Base-by-base conservation (phyloP, 768 basidiomycete species). In the Naematelia encephala region DNA sequence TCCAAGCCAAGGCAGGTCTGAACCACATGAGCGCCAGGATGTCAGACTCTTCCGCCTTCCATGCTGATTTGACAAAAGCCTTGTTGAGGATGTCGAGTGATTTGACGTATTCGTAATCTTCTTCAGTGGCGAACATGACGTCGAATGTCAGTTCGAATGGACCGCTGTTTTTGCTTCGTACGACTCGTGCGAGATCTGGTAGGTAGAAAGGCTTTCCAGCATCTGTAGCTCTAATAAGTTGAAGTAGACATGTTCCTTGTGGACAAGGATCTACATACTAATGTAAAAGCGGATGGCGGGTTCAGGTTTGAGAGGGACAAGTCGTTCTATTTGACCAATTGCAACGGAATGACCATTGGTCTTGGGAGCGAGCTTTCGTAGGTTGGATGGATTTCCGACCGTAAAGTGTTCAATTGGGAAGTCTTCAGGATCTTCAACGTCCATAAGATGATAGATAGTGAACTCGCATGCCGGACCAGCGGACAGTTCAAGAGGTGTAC, bases 81-180 rank as follows among this genome's bases (percentile, higher is more conserved):
- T 13, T 22, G 19, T 39, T 54, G n/a, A 59, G 44, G 22, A 51
- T 28, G 14, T 39, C 51, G 21, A 16, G n/a, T 5, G 11, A 2
- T 22, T 53, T 45, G 27, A 54, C 57, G 19, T 45, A 39, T 23
- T 59, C 51, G 43, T 59, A 59, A 8, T 42, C 51, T 39, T 22
- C 57, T 5, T 22, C n/a, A 5, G 30, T 44, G 42, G 22, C 57
- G 23, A 59, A 59, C 57, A 59, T 59, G 11, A 59, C 51, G 26
- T 59, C 57, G 26, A 52, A 54, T 5, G 57, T 59, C 13, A 59
- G 27, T 44, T 59, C 57, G 51, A 29, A 54, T 27, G 57, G 57
- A 0, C 57, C 57, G 5, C 26, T 26, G 45, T 59, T 59, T 23
- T 59, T 59, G 16, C 27, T 29, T 25, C 57, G 51, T 13, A 59